Conservation (phyloP, 2,329 filamentous ascomycete species). For the Penicillium frequentans region DNA sequence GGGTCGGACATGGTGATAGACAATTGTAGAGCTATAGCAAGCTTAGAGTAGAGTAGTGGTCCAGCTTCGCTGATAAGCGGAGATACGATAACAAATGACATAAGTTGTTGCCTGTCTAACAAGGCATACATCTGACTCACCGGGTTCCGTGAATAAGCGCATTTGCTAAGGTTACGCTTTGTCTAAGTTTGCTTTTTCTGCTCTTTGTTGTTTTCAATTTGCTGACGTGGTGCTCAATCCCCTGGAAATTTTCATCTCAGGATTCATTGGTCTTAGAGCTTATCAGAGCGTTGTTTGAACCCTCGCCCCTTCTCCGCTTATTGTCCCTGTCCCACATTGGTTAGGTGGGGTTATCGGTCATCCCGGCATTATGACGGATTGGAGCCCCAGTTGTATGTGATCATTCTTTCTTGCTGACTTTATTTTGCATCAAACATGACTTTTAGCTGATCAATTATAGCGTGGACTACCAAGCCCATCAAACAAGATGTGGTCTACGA, state of each 20-base stretch:
- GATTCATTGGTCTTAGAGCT: background rate
- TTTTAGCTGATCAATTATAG: conserved; percentile 14
- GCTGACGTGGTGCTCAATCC: background rate
- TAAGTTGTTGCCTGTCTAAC: background rate
- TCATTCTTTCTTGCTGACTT: background rate
- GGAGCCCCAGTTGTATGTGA: conserved; percentile 31
- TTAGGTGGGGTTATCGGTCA: background rate
- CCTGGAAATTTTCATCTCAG: background rate
- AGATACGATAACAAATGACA: background rate
- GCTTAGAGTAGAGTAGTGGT: background rate
- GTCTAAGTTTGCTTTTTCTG: background rate
- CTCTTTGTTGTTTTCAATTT: conserved; percentile 7
- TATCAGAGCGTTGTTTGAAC: background rate
- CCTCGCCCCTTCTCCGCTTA: background rate
- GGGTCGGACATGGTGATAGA: conserved; percentile 43
- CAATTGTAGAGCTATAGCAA: background rate
- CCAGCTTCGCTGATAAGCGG: conserved; percentile 13
- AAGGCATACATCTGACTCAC: conserved; percentile 19
- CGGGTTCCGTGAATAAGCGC: conserved; percentile 21
- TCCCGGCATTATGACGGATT: conserved; percentile 25
- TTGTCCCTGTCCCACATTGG: conserved; percentile 9
- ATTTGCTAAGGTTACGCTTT: background rate
- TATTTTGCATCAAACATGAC: background rate
- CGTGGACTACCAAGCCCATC: conserved; percentile 47
- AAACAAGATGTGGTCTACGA: conserved; percentile 50